Evolutionary conservation across 345 rosid genomes (phyloP), one percentile per base, ranked within the genome.

Genomic region (Cardamine chenopodiifolia): DNA sequence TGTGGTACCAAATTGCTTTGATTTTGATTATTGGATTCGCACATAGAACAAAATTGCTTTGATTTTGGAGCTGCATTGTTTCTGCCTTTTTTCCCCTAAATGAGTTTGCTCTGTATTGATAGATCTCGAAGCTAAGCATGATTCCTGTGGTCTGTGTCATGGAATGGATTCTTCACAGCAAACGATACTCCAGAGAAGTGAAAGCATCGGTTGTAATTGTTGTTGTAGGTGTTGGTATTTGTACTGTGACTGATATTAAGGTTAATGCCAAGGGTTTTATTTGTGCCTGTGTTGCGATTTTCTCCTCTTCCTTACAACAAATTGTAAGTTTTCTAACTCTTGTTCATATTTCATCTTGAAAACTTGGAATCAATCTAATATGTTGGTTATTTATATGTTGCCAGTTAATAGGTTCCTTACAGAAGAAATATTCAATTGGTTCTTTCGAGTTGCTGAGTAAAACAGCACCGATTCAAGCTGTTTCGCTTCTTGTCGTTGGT

Each of bases 61-160:
- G 31, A 23, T 26, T 54, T 55, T 55, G 20, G 60, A 56, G 10
- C 11, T 4, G 9, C 10, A 7, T n/a, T 25, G 32, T 53, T 53
- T 23, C 4, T 53, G 17, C 1, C 10, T 32, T 20, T 4, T 17
- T 7, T 0, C 2, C 20, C 2, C 20, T 69, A 44, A 19, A 56
- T 67, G 60, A 22, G 53, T 72, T n/a, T 15, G 19, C n/a, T 68
- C 1, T 73, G 26, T 66, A 6, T 26, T 49, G 14, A 28, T 62
- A 93, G 97, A 93, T 93, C 76, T 93, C 98, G 57, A 93, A 93
- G 79, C 88, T 93, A 61, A 89, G 96, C 79, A 93, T 93, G 98
- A 91, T 93, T 76, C 98, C 98, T 7, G 97, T 93, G 45, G 98
- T 93, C 2, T 91, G 98, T 67, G 79, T 93, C 15, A 84, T 93